phyloP scores from a whole-genome alignment of 305 asterid species.

The Fraxinus nigra region DNA sequence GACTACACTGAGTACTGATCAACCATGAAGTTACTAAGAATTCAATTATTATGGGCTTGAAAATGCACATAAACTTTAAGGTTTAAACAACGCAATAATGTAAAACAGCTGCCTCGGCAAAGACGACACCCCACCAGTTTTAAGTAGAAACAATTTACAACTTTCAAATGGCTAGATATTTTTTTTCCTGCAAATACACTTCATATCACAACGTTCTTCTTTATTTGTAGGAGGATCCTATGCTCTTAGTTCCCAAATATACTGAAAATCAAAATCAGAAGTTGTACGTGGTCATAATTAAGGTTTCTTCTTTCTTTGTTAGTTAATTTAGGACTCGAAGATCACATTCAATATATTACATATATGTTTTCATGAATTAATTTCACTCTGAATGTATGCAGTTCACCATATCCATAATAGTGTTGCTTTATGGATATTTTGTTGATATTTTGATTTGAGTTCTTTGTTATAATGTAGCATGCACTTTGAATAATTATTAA shows the following conservation, averaged over 20 bases:
- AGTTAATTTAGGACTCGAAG: neutral
- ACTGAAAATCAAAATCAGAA: slow-evolving; percentile 45
- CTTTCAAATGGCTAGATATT: neutral
- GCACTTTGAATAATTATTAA: neutral
- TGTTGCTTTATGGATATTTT: neutral
- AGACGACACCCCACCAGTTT: no score
- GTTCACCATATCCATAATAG: neutral
- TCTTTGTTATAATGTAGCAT: neutral
- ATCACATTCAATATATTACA: neutral
- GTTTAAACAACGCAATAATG: no score
- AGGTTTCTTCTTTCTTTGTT: slow-evolving; percentile 44
- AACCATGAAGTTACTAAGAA: no score
- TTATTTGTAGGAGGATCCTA: slow-evolving; percentile 73
- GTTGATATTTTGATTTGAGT: neutral
- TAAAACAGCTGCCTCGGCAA: no score
- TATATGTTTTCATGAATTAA: no score
- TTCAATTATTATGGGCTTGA: no score
- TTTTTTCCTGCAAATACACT: slow-evolving; percentile 1
- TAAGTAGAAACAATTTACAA: neutral
- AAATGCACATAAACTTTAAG: no score
- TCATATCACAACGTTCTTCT: slow-evolving; percentile 22
- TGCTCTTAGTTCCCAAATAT: slow-evolving; percentile 63
- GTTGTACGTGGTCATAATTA: slow-evolving; percentile 86
- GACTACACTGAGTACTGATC: no score
- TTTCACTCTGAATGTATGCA: neutral